Conservation (phyloP, 306 rosid species). For the Oemleria cerasiformis region DNA sequence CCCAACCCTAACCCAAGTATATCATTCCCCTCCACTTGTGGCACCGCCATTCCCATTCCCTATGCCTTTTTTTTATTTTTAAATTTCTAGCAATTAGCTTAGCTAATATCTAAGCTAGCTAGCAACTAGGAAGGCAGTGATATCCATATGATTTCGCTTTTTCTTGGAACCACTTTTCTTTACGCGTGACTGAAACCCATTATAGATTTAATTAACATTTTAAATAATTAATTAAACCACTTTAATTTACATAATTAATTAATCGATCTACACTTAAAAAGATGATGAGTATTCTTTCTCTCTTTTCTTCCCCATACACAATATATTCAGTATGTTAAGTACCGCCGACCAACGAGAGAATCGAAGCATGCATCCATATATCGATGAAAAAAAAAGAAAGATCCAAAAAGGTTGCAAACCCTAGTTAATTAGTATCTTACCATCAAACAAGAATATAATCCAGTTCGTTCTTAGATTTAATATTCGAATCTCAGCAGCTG, state of each 20-base stretch:
- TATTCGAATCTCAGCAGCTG: no score
- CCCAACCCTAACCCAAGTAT: not conserved
- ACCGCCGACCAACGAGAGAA: slow-evolving; percentile 25
- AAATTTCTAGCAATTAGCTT: slow-evolving; percentile 28
- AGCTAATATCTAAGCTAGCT: slow-evolving; percentile 12
- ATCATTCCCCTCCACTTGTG: slow-evolving; percentile 10
- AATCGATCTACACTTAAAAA: not conserved
- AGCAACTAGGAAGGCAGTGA: slow-evolving; percentile 35
- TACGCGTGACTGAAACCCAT: slow-evolving; percentile 55
- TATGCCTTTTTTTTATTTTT: slow-evolving; percentile 22
- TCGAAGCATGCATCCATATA: slow-evolving; percentile 22
- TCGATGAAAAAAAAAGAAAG: slow-evolving; percentile 1
- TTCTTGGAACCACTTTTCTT: slow-evolving; percentile 34
- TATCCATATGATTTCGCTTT: slow-evolving; percentile 27
- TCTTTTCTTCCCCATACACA: not conserved
- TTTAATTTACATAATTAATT: slow-evolving; percentile 16
- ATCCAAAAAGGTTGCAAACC: no score
- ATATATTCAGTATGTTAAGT: not conserved
- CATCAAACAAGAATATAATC: no score
- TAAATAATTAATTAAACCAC: not conserved
- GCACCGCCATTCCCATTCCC: slow-evolving; percentile 54
- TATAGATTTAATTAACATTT: slow-evolving; percentile 21
- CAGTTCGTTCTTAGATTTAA: no score
- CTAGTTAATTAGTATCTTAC: no score
- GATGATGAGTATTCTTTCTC: not conserved